Conservation (phyloP, 1,284 basidiomycete genomes). For the Tausonia pullulans region DNA sequence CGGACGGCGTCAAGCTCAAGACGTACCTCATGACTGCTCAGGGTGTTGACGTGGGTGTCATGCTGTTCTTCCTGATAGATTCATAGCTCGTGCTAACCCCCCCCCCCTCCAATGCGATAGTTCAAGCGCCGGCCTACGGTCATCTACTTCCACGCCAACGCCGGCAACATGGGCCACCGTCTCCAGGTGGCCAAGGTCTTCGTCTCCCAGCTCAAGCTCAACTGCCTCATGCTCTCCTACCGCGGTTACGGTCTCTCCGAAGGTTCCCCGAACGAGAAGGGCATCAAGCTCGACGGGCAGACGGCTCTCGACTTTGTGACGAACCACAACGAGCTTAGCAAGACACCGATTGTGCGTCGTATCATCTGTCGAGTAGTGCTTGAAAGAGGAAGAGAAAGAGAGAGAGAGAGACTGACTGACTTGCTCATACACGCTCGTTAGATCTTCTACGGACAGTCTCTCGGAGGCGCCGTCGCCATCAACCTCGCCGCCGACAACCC, state of each 20-base stretch:
- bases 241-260: conserved; percentile 77
- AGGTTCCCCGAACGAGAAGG: conserved; percentile 71
- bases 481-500: conserved; percentile 75
- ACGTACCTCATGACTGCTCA: conserved; percentile 48
- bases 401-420: background rate
- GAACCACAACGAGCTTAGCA: conserved; percentile 54
- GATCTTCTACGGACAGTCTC: conserved; percentile 81
- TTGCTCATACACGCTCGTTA: background rate
- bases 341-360: conserved; percentile 51
- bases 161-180: conserved; percentile 53
- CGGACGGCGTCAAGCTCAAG: conserved; percentile 49
- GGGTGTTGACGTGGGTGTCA: conserved; percentile 16
- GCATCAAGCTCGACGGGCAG: conserved; percentile 35
- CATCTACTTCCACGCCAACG: conserved; percentile 76
- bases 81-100: conserved; percentile 20
- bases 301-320: conserved; percentile 61
- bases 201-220: conserved; percentile 41
- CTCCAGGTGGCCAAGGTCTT: conserved; percentile 37
- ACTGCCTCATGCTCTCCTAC: conserved; percentile 80
- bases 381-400: background rate
- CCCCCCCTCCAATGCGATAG: background rate
- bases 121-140: conserved; percentile 13
- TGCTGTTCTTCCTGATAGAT: conserved; percentile 23
- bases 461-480: conserved; percentile 90
- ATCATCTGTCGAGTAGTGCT: background rate